Evolutionary conservation across 257 asterid genomes (phyloP), one percentile per base, ranked within the genome.

Genomic region (Solanum virginianum): DNA sequence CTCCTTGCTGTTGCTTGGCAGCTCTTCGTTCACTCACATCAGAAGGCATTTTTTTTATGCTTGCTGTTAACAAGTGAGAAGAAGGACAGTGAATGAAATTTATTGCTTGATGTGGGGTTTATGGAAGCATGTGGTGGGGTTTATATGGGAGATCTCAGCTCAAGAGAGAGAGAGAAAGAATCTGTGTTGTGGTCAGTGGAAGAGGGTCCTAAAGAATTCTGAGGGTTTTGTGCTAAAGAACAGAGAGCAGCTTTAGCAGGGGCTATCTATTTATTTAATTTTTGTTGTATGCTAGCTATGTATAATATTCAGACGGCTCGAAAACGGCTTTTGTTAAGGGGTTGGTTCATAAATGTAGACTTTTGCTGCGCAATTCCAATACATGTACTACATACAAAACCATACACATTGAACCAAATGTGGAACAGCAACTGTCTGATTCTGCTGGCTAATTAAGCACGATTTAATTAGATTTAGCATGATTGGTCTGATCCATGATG

Each of bases 171-270:
- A 45, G 85, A 87, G 84, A 88, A 90, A 85, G 93, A 89, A 84
- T 85, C 84, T 84, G 89, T 84, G 79, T 80, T 83, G 82, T 45
- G 84, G 60, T 90, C 71, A 54, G 82, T 74, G 91, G 68, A 89
- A 89, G 89, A 89, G 85, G 65, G 91, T 86, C 89, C 88, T 93
- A 39, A 82, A 74, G 14, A 51, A 85, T 86, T 81, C 75, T 70
- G 92, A 87, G 88, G 90, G 82, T 80, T 87, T 84, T 87, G 51
- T 80, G 85, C 54, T 55, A 85, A 45, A 82, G 74, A 60, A 72
- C 83, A 87, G 87, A 8, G 84, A 80, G 86, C 98, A 92, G 98
- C 95, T 94, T 94, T 88, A 90, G 75, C 94, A 91, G 96, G 90
- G 69, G 22, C 47, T 70, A 18, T 70, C 41, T 70, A 4, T 39